Evolutionary conservation across 2,329 filamentous ascomycete species (phyloP).

Genomic region (Lecanicillium sp.): DNA sequence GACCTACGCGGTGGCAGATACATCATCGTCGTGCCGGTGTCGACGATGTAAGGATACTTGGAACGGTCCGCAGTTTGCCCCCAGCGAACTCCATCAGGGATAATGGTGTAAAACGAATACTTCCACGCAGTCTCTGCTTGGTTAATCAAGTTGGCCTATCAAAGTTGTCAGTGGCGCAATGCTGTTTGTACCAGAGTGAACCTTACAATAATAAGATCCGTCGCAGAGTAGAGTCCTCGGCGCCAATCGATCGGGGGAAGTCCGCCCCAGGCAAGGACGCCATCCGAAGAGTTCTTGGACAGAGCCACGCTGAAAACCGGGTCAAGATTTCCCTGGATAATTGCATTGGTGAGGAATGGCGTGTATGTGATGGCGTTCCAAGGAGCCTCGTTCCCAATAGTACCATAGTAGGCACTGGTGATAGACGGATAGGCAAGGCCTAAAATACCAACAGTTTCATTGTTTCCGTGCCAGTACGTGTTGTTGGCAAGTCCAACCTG

Average conservation of each 20-base stretch:
- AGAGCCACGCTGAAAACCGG: conserved; percentile 42
- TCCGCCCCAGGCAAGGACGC: conserved; percentile 39
- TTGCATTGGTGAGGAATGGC: conserved; percentile 40
- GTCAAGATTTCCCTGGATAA: conserved; percentile 35
- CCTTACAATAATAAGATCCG: conserved; percentile 39
- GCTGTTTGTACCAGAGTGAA: too few relatives aligned
- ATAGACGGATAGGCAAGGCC: conserved; percentile 44
- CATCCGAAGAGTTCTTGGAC: conserved; percentile 35
- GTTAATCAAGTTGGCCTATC: conserved; percentile 35
- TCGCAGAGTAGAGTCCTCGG: conserved; percentile 20
- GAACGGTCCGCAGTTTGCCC: conserved; percentile 31
- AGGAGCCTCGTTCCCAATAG: conserved; percentile 26
- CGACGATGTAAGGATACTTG: conserved; percentile 42
- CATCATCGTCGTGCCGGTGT: conserved; percentile 44
- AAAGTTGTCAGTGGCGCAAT: too few relatives aligned
- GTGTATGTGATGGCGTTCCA: conserved; percentile 35
- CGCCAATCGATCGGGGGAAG: conserved; percentile 30
- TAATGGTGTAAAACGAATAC: conserved; percentile 46
- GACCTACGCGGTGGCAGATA: conserved; percentile 40
- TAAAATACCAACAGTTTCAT: conserved; percentile 42
- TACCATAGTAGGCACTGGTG: conserved; percentile 39
- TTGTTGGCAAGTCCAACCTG: conserved; percentile 40
- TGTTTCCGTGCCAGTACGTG: conserved; percentile 45
- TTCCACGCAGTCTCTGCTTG: conserved; percentile 30
- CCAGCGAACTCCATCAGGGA: conserved; percentile 40